Evolutionary conservation across 306 rosid genomes (phyloP).

Genomic region (Pachyrhizus erosus): DNA sequence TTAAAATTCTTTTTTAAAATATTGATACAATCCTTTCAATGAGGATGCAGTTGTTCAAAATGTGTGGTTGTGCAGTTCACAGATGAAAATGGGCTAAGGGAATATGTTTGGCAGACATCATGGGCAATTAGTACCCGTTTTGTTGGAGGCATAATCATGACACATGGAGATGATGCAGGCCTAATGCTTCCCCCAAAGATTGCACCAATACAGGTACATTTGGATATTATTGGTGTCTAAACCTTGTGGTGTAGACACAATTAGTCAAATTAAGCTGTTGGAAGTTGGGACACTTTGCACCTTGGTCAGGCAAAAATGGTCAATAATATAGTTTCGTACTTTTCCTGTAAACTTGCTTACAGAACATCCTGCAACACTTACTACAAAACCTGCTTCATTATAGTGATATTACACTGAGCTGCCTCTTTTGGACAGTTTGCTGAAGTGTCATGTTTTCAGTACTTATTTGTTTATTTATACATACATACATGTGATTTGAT

Average conservation of each 20-base stretch:
- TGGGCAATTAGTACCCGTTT: slow-evolving; percentile 99
- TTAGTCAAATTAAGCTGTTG: neutral
- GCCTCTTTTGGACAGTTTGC: slow-evolving; percentile 5
- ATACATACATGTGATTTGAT: neutral
- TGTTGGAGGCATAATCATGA: slow-evolving; percentile 97
- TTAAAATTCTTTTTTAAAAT: neutral
- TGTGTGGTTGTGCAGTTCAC: slow-evolving; percentile 73
- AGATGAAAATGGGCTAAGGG: slow-evolving; percentile 87
- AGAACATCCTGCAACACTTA: slow-evolving; percentile 15
- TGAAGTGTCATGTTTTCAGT: slow-evolving; percentile 25
- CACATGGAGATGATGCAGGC: slow-evolving; percentile 96
- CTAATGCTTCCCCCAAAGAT: slow-evolving; percentile 94
- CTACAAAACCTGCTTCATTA: slow-evolving; percentile 12
- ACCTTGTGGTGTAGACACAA: neutral
- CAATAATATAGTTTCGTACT: slow-evolving; percentile 11
- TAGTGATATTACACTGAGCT: slow-evolving; percentile 29
- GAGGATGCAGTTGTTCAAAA: slow-evolving; percentile 38
- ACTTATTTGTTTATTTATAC: neutral
- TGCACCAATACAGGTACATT: slow-evolving; percentile 83
- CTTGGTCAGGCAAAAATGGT: slow-evolving; percentile 29
- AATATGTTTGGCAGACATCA: slow-evolving; percentile 94
- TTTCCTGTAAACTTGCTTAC: slow-evolving; percentile 27
- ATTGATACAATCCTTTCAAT: slow-evolving; percentile 37
- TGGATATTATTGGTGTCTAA: slow-evolving; percentile 29
- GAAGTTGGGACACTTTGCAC: slow-evolving; percentile 16